Base-by-base conservation (phyloP, 2,329 filamentous ascomycete species). In the Byssoonygena ceratinophila region DNA sequence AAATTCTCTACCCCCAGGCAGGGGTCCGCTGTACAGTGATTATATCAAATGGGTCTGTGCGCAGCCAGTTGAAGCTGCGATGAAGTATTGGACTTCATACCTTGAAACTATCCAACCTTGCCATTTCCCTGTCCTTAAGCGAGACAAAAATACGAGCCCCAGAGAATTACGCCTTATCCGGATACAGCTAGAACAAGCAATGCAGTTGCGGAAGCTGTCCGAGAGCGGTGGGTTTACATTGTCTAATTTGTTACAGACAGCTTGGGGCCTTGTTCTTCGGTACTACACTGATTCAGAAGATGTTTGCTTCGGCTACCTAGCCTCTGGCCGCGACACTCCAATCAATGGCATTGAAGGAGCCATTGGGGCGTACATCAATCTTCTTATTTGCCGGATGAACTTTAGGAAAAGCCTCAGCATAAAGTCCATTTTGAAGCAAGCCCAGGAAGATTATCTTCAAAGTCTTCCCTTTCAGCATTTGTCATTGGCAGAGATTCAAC, bases 391-490 rank as follows among this genome's bases (percentile, higher is more conserved):
- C 12, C 67, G 73, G 1, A 55, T 76, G 1, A 59, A 64, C 36
- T 60, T 76, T 1, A 59, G 73, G 36, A 63, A 63, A 9, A 54
- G 61, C 27, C 63, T 69, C 44, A 63, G 63, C 4, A 63, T 71
- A 1, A 60, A 63, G 0, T 71, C 79, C 43, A 83, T 77, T 56
- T 67, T 85, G 2, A 70, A 77, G 39, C 65, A 69, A 1, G 72
- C 85, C 1, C 80, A 84, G 34, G 69, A 77, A 27, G 72, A 76
- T 51, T 78, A 75, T 0, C 71, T 80, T 0, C 66, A 73, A 2
- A 76, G 79, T 57, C 82, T 84, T 4, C 77, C 80, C 0, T 76
- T 84, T 60, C 79, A 86, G 63, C 81, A 87, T 53, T 65, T 69
- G 0, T 66, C 68, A 71, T 68, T 37, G 74, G 73, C 55, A 66